Evolutionary conservation across 768 basidiomycete species (phyloP).

Genomic region (Lactarius sanguifluus): DNA sequence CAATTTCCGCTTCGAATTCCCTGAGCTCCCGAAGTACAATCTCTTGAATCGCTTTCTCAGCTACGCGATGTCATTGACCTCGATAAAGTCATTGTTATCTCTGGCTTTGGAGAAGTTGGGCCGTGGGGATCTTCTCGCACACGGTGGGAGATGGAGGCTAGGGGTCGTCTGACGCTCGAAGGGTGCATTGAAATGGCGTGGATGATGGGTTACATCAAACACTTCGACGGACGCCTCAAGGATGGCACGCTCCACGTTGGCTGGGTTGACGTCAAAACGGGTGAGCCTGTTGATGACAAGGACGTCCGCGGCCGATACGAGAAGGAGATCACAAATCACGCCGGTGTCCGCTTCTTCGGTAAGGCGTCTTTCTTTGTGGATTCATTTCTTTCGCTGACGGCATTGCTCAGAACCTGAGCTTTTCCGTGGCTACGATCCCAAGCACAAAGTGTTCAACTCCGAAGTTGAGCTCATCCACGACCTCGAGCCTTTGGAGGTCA

Average conservation of each 20-base stretch:
- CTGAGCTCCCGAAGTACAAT: slow-evolving; percentile 66
- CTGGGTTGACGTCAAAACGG: slow-evolving; percentile 94
- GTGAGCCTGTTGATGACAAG: slow-evolving; percentile 96
- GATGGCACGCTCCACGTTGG: slow-evolving; percentile 92
- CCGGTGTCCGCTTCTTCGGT: slow-evolving; percentile 95
- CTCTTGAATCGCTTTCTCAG: slow-evolving; percentile 69
- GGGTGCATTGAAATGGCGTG: slow-evolving; percentile 99
- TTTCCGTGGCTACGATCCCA: slow-evolving; percentile 97
- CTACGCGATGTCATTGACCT: slow-evolving; percentile 90
- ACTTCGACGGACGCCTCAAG: slow-evolving; percentile 96
- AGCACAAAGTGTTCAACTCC: slow-evolving; percentile 96
- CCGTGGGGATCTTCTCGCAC: slow-evolving; percentile 99
- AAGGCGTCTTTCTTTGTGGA: slow-evolving; percentile 12
- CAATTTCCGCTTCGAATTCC: slow-evolving; percentile 97
- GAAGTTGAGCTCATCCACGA: slow-evolving; percentile 97
- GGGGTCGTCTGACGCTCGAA: slow-evolving; percentile 95
- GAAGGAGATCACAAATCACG: slow-evolving; percentile 87
- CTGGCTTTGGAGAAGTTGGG: slow-evolving; percentile 96
- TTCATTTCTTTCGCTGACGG: slow-evolving; percentile 5
- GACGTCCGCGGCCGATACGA: slow-evolving; percentile 93
- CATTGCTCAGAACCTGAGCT: slow-evolving; percentile 80
- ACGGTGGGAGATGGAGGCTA: slow-evolving; percentile 99
- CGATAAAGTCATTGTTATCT: slow-evolving; percentile 94
- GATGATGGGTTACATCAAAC: slow-evolving; percentile 99
- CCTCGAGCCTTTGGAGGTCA: slow-evolving; percentile 92